phyloP scores from a whole-genome alignment of 352 stramenopile genomes.

The Pythium folliculosum region DNA sequence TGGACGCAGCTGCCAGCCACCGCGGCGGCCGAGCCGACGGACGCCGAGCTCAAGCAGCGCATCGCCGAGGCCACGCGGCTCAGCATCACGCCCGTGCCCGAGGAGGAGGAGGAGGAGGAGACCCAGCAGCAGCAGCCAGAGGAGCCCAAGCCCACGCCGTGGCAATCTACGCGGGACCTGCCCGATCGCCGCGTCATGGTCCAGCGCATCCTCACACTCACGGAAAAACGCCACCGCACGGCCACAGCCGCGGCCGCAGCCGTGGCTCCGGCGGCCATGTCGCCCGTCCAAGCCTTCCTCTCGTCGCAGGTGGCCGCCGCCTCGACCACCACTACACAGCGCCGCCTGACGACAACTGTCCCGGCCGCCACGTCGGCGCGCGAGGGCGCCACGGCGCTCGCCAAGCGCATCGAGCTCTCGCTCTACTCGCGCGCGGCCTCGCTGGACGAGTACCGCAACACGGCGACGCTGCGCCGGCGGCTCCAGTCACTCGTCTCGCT shows the following conservation, averaged over 20 bases:
- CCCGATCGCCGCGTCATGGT: slow-evolving; percentile 69
- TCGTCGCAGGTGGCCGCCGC: not conserved
- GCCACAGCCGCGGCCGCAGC: not conserved
- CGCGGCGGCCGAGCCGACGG: slow-evolving; percentile 11
- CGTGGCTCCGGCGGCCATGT: not conserved
- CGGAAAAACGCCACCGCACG: slow-evolving; percentile 32
- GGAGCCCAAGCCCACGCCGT: slow-evolving; percentile 33
- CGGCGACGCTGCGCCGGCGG: slow-evolving; percentile 65
- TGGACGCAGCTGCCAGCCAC: slow-evolving; percentile 24
- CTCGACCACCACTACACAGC: slow-evolving; percentile 1
- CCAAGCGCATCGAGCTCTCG: slow-evolving; percentile 74
- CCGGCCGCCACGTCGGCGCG: slow-evolving; percentile 25
- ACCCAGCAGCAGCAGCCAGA: not conserved
- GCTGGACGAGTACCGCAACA: slow-evolving; percentile 68
- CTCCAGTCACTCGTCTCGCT: slow-evolving; percentile 71
- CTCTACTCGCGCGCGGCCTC: slow-evolving; percentile 71
- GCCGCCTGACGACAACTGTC: slow-evolving; percentile 12
- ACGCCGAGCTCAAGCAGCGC: slow-evolving; percentile 31
- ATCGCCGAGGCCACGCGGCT: slow-evolving; percentile 16
- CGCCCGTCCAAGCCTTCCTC: slow-evolving; percentile 12
- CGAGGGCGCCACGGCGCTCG: slow-evolving; percentile 39
- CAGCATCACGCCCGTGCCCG: slow-evolving; percentile 21
- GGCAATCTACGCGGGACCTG: slow-evolving; percentile 60
- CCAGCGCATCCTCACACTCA: slow-evolving; percentile 70
- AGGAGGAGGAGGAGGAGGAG: slow-evolving; percentile 15